These are phyloP conservation scores for Candida nanaspora DNA, from an alignment of 805 yeast genomes.

Conservation along the genomic window DNA sequence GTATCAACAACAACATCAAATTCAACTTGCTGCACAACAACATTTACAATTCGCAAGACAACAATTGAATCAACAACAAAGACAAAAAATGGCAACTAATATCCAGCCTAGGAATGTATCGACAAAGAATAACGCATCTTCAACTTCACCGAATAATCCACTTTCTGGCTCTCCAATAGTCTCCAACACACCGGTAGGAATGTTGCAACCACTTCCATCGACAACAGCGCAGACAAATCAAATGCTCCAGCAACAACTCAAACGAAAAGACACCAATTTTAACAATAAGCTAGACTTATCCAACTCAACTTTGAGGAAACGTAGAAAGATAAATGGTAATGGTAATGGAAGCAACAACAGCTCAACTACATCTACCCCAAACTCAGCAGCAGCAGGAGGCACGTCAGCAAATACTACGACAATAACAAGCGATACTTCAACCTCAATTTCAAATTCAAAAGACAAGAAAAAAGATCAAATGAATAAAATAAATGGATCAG, in stretches of 20 bases:
- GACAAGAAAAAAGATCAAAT: no score
- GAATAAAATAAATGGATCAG: no score
- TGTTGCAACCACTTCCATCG: no score
- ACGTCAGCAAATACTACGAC: no score
- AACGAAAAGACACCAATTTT: constrained; percentile 8
- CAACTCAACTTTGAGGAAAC: constrained; percentile 26
- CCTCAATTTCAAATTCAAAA: no score
- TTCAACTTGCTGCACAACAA: constrained; percentile 18
- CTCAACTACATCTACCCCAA: not conserved
- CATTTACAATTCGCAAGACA: constrained; percentile 10
- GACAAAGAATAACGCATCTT: not conserved
- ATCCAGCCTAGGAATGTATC: constrained; percentile 5
- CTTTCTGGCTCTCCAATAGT: no score
- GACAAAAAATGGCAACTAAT: constrained; percentile 9
- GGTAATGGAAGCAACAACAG: not conserved
- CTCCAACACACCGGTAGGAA: no score
- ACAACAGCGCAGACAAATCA: no score
- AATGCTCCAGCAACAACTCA: constrained; percentile 2
- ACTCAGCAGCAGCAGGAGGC: no score
- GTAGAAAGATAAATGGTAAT: constrained; percentile 19
- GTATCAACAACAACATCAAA: constrained; percentile 9
- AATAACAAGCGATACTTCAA: no score
- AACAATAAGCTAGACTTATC: constrained; percentile 23
- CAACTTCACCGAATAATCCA: constrained; percentile 8
- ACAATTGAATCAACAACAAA: constrained; percentile 9